Percentiles rank a stretch among this genome's conserved stretches.
phyloP scores from a whole-genome alignment of 352 stramenopile genomes.

The Phytophthora pinifolia region DNA sequence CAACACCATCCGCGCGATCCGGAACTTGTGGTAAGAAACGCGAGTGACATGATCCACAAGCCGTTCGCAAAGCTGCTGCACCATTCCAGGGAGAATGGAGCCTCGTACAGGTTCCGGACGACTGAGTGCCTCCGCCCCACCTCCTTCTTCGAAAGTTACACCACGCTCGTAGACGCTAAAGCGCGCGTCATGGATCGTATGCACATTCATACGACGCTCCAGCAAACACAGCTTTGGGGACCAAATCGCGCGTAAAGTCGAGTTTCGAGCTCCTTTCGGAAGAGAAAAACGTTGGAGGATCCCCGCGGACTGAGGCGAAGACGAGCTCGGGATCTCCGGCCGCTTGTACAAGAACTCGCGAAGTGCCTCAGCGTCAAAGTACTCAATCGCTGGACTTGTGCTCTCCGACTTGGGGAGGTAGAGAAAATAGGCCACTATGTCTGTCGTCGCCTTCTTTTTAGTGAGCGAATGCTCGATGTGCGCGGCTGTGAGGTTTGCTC shows the following conservation, averaged over 20 bases:
- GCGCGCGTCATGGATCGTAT: slow-evolving; percentile 89
- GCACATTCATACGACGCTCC: slow-evolving; percentile 90
- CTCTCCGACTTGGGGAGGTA: slow-evolving; percentile 34
- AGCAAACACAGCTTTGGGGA: slow-evolving; percentile 95
- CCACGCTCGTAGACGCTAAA: slow-evolving; percentile 93
- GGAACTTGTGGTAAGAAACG: slow-evolving; percentile 90
- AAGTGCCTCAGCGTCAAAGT: slow-evolving; percentile 87
- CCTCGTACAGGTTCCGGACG: slow-evolving; percentile 88
- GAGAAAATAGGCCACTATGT: slow-evolving; percentile 94
- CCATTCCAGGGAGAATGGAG: slow-evolving; percentile 85
- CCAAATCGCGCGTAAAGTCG: slow-evolving; percentile 92
- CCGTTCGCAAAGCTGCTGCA: slow-evolving; percentile 92
- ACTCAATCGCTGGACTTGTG: slow-evolving; percentile 86
- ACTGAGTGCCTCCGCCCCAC: slow-evolving; percentile 84
- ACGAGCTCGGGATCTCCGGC: slow-evolving; percentile 62
- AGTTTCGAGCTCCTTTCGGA: slow-evolving; percentile 90
- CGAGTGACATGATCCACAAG: slow-evolving; percentile 93
- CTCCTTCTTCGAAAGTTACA: slow-evolving; percentile 92
- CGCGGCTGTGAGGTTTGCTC: slow-evolving; percentile 89
- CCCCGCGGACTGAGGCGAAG: slow-evolving; percentile 61
- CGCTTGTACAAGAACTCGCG: slow-evolving; percentile 94
- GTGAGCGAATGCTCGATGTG: slow-evolving; percentile 95
- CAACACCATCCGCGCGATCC: slow-evolving; percentile 93
- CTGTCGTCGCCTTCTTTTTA: slow-evolving; percentile 72
- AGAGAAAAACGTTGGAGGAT: slow-evolving; percentile 95